phyloP scores from a whole-genome alignment of 176 grass and related monocot species.

The Ensete ventricosum region DNA sequence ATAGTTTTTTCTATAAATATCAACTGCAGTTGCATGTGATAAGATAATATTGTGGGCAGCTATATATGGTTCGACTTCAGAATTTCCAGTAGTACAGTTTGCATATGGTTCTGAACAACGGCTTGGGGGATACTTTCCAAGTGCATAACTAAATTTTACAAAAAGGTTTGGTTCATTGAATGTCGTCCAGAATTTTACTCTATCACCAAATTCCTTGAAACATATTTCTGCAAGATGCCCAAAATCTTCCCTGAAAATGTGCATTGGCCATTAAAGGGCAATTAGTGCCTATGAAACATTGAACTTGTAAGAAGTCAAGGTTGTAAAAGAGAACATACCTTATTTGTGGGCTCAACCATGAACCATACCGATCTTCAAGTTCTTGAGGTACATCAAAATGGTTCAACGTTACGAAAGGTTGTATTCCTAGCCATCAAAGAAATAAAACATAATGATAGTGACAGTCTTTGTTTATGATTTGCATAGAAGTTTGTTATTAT shows the following conservation, averaged over 20 bases:
- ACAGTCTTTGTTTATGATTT: neutral
- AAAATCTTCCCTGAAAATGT: constrained; percentile 46
- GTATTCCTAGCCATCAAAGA: constrained; percentile 28
- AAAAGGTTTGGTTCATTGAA: constrained; percentile 49
- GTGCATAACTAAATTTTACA: constrained; percentile 14
- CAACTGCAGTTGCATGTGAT: constrained; percentile 46
- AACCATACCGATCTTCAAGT: constrained; percentile 36
- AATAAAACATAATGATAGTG: neutral
- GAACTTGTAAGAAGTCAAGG: neutral
- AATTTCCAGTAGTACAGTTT: constrained; percentile 47
- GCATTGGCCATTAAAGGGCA: neutral
- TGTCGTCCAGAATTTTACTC: constrained; percentile 56
- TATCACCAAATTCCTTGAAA: constrained; percentile 62
- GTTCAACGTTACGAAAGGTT: constrained; percentile 61
- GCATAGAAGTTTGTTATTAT: neutral
- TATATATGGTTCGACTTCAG: constrained; percentile 56
- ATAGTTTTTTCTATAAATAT: constrained; percentile 54
- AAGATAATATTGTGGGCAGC: constrained; percentile 63
- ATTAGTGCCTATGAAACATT: neutral
- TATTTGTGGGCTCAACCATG: constrained; percentile 46
- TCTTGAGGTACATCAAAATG: constrained; percentile 54
- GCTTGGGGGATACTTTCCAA: constrained; percentile 30
- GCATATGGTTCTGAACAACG: constrained; percentile 48
- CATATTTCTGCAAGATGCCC: constrained; percentile 41
- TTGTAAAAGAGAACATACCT: constrained; percentile 27